phyloP scores from a whole-genome alignment of 2,329 filamentous ascomycete genomes.

The Hansfordia pulvinata region DNA sequence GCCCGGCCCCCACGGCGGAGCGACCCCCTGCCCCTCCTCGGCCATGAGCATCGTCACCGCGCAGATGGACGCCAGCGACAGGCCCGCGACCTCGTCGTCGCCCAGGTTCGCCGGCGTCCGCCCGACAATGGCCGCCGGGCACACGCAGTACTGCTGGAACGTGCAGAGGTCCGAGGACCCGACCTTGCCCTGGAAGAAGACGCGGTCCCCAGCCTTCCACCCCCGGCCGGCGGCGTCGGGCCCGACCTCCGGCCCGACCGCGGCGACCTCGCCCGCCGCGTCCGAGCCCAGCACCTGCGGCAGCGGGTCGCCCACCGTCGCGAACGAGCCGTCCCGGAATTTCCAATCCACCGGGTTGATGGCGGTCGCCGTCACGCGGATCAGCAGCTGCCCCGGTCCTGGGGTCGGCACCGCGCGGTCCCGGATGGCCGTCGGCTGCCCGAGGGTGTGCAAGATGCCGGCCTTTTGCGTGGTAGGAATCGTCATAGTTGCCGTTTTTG shows the following conservation, averaged over 20 bases:
- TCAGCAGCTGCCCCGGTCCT: no score
- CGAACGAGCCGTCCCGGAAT: conserved; percentile 14
- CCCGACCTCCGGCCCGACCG: conserved; percentile 8
- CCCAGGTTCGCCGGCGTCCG: conserved; percentile 16
- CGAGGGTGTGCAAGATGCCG: no score
- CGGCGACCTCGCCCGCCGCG: conserved; percentile 9
- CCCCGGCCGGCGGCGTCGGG: no score
- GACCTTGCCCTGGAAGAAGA: conserved; percentile 21
- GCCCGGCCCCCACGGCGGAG: conserved; percentile 13
- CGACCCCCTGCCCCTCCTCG: conserved; percentile 10
- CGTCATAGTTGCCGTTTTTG: no score
- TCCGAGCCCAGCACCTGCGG: conserved; percentile 10
- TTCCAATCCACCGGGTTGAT: conserved; percentile 23
- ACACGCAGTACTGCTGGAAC: conserved; percentile 22
- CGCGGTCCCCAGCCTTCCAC: conserved; percentile 11
- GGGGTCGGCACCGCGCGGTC: no score
- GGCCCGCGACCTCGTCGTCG: conserved; percentile 15
- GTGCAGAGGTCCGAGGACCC: conserved; percentile 14
- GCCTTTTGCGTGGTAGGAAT: no score
- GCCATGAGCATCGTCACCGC: conserved; percentile 10
- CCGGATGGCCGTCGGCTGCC: no score
- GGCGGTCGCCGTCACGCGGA: conserved; percentile 12
- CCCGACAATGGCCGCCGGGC: conserved; percentile 16
- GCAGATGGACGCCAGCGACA: conserved; percentile 11
- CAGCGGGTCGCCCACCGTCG: conserved; percentile 5